A percentile compares a stretch with the other conserved stretches of the same genome.
phyloP scores from a whole-genome alignment of 768 basidiomycete genomes.

The Termitomyces sp. region DNA sequence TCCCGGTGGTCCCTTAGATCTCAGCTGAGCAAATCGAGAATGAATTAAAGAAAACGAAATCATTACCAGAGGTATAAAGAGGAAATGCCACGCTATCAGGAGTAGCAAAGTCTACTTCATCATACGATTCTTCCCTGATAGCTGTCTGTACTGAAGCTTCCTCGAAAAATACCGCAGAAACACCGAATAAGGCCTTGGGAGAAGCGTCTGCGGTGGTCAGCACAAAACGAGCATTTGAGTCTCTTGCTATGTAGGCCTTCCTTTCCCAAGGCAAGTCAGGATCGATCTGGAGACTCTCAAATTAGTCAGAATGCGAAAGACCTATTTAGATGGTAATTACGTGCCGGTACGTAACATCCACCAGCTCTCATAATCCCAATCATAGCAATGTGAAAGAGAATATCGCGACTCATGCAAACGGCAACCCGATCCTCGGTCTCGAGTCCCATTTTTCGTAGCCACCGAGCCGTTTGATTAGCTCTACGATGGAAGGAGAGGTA shows the following conservation, averaged over 20 bases:
- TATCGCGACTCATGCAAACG: slow-evolving; percentile 38
- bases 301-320: not conserved
- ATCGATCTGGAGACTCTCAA: slow-evolving; percentile 33
- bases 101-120: slow-evolving; percentile 22
- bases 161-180: slow-evolving; percentile 20
- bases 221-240: slow-evolving; percentile 36
- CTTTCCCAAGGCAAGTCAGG: slow-evolving; percentile 42
- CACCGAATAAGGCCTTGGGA: slow-evolving; percentile 18
- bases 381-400: slow-evolving; percentile 35
- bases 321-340: slow-evolving; percentile 4
- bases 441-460: slow-evolving; percentile 31
- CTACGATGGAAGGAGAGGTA: slow-evolving; percentile 29
- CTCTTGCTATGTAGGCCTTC: slow-evolving; percentile 37
- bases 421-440: slow-evolving; percentile 35
- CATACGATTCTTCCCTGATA: slow-evolving; percentile 22
- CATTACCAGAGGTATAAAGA: slow-evolving; percentile 44
- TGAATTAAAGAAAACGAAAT: not conserved
- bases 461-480: slow-evolving; percentile 37
- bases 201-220: slow-evolving; percentile 24
- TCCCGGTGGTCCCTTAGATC: slow-evolving; percentile 40
- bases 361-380: slow-evolving; percentile 43
- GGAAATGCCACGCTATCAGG: slow-evolving; percentile 35
- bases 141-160: slow-evolving; percentile 17
- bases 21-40: not conserved
- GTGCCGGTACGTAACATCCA: slow-evolving; percentile 47